Evolutionary conservation across 352 stramenopile species (phyloP), one percentile per base, ranked within the genome.

Genomic region (Phytopythium ostracodes): DNA sequence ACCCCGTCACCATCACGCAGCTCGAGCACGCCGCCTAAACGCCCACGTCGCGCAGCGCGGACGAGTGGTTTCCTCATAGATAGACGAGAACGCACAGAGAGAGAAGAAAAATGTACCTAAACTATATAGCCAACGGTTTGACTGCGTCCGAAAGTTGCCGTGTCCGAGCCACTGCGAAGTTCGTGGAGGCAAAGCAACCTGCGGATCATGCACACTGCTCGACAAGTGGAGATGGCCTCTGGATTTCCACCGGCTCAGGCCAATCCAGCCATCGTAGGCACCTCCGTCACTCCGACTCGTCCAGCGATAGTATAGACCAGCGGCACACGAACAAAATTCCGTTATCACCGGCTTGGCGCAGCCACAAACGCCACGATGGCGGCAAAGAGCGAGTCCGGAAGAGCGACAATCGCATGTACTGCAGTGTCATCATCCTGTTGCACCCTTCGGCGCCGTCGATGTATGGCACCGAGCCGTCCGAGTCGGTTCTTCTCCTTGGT

Each of bases 1-100:
- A 93, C 65, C 81, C 96, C 22, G 68, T 78, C 56, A 86, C 69
- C 24, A 97, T 98, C 67, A 84, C 77, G 55, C 60, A 88, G 61
- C 68, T 92, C 24, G 65, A 60, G 24, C 40, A 36, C 4, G 36
- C 54, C 9, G 33, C 38, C 4, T 33, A 29, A 24, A 6, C 22
- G 15, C 1, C 33, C 1, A n/a, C 8, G 1, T 10, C 25, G 17
- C 14, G 50, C 27, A 40, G 22, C 10, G 18, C 20, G 20, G 17
- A 36, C n/a, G 31, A 44, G 17, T 25, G 50, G 11, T 29, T 20
- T 27, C n/a, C 22, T 31, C 44, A 27, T 27, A 57, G 49, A 56
- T 40, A 42, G 29, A 42, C 27, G 18, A 27, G 10, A 14, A 31
- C 1, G 15, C 29, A 29, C 29, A 40, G 12, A 43, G 3, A 22